Conservation (phyloP, 2,329 filamentous ascomycete genomes). For the Colletotrichum spaethianum region DNA sequence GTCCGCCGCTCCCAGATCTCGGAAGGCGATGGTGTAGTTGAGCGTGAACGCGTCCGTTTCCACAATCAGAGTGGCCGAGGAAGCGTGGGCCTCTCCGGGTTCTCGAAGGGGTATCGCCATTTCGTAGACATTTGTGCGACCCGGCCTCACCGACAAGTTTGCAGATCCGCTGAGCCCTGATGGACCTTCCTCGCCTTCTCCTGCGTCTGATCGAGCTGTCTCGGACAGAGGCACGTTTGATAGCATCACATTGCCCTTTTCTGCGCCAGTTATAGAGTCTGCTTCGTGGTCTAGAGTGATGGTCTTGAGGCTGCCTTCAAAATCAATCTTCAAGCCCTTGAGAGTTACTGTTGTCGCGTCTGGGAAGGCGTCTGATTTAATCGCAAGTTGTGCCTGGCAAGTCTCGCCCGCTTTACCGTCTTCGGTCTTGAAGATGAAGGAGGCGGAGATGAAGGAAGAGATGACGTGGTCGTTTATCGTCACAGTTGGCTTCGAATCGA, state of each 20-base stretch:
- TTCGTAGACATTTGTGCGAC: conserved; percentile 78
- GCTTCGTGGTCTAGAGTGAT: conserved; percentile 65
- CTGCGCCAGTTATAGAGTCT: conserved; percentile 24
- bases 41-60: conserved; percentile 77
- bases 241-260: conserved; percentile 45
- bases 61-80: conserved; percentile 74
- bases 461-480: conserved; percentile 65
- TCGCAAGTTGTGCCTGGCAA: conserved; percentile 69
- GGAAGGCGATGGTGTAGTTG: conserved; percentile 73
- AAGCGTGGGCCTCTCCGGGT: conserved; percentile 80
- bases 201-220: conserved; percentile 1
- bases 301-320: conserved; percentile 70
- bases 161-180: conserved; percentile 45
- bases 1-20: conserved; percentile 56
- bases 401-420: conserved; percentile 74
- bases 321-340: conserved; percentile 66
- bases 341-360: conserved; percentile 67
- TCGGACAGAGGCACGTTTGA: conserved; percentile 47
- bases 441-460: conserved; percentile 67
- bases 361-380: conserved; percentile 69
- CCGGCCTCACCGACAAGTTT: conserved; percentile 77
- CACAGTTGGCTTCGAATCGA: conserved; percentile 63
- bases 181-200: conserved; percentile 47
- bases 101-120: conserved; percentile 83
- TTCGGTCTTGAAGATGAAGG: conserved; percentile 71